phyloP scores from a whole-genome alignment of 2,329 filamentous ascomycete genomes.

The Gliomastix tumulicola region DNA sequence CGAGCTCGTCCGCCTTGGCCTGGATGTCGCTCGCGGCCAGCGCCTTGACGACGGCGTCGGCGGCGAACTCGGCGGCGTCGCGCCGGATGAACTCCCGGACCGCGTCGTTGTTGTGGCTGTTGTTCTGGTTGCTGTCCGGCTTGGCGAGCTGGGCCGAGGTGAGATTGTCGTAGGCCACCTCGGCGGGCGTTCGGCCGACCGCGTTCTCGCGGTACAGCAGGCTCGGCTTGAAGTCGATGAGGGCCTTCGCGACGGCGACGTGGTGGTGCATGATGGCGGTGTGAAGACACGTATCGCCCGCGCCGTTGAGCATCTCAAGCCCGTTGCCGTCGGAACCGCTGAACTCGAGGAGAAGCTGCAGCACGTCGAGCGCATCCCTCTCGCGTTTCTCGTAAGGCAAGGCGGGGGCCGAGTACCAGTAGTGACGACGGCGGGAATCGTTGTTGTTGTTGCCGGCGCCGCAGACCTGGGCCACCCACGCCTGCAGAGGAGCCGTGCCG shows the following conservation, averaged over 20 bases:
- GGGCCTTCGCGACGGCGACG: slow-evolving; percentile 25
- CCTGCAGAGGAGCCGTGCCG: slow-evolving; percentile 58
- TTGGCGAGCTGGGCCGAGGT: slow-evolving; percentile 27
- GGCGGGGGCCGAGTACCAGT: slow-evolving; percentile 2
- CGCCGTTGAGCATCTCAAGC: slow-evolving; percentile 52
- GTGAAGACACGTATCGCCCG: slow-evolving; percentile 61
- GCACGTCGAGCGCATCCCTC: slow-evolving; percentile 27
- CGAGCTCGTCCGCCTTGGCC: slow-evolving; percentile 11
- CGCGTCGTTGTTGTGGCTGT: no score
- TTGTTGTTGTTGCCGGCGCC: slow-evolving; percentile 8
- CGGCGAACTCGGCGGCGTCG: neutral
- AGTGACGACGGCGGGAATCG: slow-evolving; percentile 6
- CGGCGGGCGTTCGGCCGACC: slow-evolving; percentile 65
- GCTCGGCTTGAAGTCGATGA: slow-evolving; percentile 49
- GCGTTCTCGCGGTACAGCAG: slow-evolving; percentile 68
- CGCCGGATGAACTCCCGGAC: neutral
- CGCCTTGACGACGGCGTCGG: slow-evolving; percentile 10
- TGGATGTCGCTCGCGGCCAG: slow-evolving; percentile 9
- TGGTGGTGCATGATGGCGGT: slow-evolving; percentile 35
- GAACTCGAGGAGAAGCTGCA: slow-evolving; percentile 44
- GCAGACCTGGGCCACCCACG: slow-evolving; percentile 37
- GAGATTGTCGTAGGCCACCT: slow-evolving; percentile 54
- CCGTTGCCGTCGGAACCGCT: slow-evolving; percentile 42
- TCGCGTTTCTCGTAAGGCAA: slow-evolving; percentile 13
- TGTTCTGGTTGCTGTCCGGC: slow-evolving; percentile 6